Base-by-base conservation (phyloP, 2,329 filamentous ascomycete genomes). In the Exophiala sp. region DNA sequence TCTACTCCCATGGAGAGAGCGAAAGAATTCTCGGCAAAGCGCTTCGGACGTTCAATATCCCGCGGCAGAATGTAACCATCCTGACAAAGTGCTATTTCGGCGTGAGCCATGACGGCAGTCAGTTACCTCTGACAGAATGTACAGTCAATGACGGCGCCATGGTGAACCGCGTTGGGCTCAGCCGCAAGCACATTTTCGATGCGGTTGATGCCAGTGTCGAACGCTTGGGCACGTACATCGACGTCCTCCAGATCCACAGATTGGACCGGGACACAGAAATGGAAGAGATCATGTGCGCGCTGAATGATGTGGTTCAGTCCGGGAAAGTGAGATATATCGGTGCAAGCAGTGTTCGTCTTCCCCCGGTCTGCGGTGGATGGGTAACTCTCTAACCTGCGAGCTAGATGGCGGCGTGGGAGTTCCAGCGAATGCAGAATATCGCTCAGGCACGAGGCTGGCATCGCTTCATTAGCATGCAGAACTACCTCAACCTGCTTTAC, bases 1-100 rank as follows among this genome's bases (percentile, higher is more conserved):
- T 39, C 18, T 70, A 69, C 57, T 68, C 65, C 11, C 78, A 85
- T 62, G 83, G 83, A 14, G 66, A 63, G 2, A 81, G 76, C 11
- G 83, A 88, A 65, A 67, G 72, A 49, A 79, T 87, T 60, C 75
- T 87, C 52, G 83, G 74, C 53, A 83, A 82, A 64, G 82, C 82
- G 2, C 73, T 83, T 59, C 76, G 78, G 60, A 72, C 78, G 53
- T 80, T 75, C 64, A 65, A 71, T 18, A 74, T 81, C 37, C 76
- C 76, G 0, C 72, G 79, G 9, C 65, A 78, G 23, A 79, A 76
- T 58, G 63, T 82, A 3, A 72, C 80, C 46, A 73, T 83, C 42
- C 65, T 81, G 43, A 77, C 76, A 13, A 83, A 82, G 62, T 75
- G 74, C 58, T 74, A 60, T 64, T 45, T 59, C 60, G 34, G 21